Evolutionary conservation across 768 basidiomycete genomes (phyloP), one percentile per base, ranked within the genome.

Genomic region (Tylopilus felleus): DNA sequence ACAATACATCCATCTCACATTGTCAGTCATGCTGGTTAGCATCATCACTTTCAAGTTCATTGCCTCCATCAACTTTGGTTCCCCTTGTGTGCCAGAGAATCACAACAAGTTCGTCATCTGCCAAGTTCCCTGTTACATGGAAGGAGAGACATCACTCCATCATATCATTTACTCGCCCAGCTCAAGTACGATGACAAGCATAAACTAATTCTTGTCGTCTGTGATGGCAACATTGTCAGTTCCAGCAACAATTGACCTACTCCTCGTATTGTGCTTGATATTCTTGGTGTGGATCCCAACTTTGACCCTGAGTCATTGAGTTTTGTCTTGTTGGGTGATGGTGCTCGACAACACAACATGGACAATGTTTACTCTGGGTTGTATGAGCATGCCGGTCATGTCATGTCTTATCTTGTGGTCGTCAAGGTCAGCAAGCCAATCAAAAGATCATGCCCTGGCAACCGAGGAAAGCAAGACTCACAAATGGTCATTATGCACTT

Each of bases 161-260:
- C 78, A 77, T 61, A 97, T 93, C 2, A 96, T 99, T 66, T 93
- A 98, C 68, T 96, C 53, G 93, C 96, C 2, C 83, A 89, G 68
- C 78, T 96, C 73, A 95, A 92, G 71, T 99, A 98, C 64, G 96
- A 99, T 65, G 96, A 99, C 76, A 99, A 98, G 73, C 89, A 96
- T 36, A 98, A 98, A 72, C 77, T 98, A 6, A 36, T 51, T 7
- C 25, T 51, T 14, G 41, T 43, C 2, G 31, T 51, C 33, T 44
- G 50, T 28, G 8, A 98, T 70, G 96, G 96, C 62, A 98, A 93
- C 81, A 97, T 98, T 58, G 91, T 98, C 56, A 95, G 96, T 63
- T 90, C 90, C 4, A 94, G 96, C 8, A 98, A 98, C 71, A 94
- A 98, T 72, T 82, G 92, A 23, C 91, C 95, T 5, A 98, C 96